These are phyloP conservation scores for Digitaria exilis DNA, from an alignment of 202 grass and related monocot genomes.

Conservation along the genomic window DNA sequence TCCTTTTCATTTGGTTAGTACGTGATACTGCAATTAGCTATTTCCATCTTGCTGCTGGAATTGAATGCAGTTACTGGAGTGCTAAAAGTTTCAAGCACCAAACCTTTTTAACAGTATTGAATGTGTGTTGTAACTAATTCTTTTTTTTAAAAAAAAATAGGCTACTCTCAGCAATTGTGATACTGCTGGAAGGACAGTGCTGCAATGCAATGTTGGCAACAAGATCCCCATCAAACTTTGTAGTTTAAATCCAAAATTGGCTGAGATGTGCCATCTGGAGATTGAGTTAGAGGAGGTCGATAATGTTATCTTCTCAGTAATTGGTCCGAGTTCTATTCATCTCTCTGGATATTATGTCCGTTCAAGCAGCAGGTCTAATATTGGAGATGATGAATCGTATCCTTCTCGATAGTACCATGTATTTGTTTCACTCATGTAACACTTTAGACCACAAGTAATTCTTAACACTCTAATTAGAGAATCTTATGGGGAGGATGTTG, in stretches of 20 bases:
- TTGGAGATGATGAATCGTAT: conserved; percentile 71
- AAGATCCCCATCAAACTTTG: conserved; percentile 76
- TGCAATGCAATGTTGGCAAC: conserved; percentile 90
- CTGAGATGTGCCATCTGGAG: conserved; percentile 75
- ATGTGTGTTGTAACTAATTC: neutral
- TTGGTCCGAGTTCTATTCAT: conserved; percentile 67
- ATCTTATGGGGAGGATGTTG: conserved; percentile 89
- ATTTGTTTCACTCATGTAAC: conserved; percentile 10
- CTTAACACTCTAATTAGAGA: conserved; percentile 62
- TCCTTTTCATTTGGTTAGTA: neutral
- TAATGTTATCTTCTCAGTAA: conserved; percentile 68
- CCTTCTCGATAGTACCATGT: conserved; percentile 34
- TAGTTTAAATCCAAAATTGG: conserved; percentile 58
- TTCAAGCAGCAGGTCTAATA: conserved; percentile 1
- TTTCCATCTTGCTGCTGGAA: neutral
- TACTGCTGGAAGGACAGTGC: conserved; percentile 40
- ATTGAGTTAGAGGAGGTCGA: conserved; percentile 85
- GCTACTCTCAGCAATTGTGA: conserved; percentile 62
- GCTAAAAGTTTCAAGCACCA: conserved; percentile 3
- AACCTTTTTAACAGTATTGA: neutral
- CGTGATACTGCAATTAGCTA: neutral
- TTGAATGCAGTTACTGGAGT: neutral
- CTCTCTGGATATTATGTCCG: conserved; percentile 68
- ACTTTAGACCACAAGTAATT: conserved; percentile 7
- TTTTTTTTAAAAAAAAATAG: conserved; percentile 43